These are phyloP conservation scores for Ophiostoma ips DNA, from an alignment of 2,329 filamentous ascomycete species.

Conservation along the genomic window DNA sequence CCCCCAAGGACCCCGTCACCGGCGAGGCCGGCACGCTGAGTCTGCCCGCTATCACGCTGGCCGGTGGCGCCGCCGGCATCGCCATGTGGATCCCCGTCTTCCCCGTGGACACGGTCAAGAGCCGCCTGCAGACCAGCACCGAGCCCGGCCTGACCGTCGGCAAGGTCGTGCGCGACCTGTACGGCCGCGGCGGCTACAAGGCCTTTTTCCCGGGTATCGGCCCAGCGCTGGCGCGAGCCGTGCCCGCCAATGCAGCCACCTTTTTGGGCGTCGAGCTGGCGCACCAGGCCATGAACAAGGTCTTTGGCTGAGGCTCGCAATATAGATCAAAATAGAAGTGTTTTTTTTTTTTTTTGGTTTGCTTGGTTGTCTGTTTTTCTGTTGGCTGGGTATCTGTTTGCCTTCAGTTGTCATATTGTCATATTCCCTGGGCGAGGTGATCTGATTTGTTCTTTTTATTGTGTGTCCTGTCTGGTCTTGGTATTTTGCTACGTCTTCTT, in stretches of 20 bases:
- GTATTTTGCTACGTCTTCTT: too few species aligned
- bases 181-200: constrained; percentile 66
- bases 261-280: constrained; percentile 79
- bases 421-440: too few species aligned
- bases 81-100: constrained; percentile 99
- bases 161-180: constrained; percentile 70
- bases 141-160: constrained; percentile 62
- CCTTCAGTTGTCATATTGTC: too few species aligned
- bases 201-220: constrained; percentile 97
- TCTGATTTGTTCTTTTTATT: too few species aligned
- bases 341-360: too few species aligned
- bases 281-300: constrained; percentile 68
- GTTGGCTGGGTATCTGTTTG: too few species aligned
- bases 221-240: constrained; percentile 79
- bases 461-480: too few species aligned
- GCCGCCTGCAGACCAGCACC: constrained; percentile 78
- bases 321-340: neutral
- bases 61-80: constrained; percentile 80
- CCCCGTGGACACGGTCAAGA: constrained; percentile 95
- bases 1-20: constrained; percentile 61
- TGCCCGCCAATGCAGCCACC: constrained; percentile 92
- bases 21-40: constrained; percentile 61
- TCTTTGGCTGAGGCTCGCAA: constrained; percentile 36
- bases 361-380: too few species aligned
- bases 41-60: constrained; percentile 67